A percentile compares a stretch with the other conserved stretches of the same genome.
Conservation (phyloP, 306 rosid genomes). For the Trifolium fragiferum region DNA sequence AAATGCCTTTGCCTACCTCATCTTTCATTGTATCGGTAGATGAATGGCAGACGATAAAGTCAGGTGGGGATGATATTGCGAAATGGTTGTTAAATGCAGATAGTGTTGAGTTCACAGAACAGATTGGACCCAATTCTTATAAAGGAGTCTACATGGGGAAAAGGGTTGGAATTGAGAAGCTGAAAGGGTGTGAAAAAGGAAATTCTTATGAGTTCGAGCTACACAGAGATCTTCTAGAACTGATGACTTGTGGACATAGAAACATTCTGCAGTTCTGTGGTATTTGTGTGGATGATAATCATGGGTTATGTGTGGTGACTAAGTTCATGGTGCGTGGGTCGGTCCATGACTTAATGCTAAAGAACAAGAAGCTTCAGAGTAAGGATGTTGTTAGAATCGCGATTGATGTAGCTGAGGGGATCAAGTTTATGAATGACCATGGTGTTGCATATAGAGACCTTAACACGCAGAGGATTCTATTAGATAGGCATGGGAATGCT, state of each 20-base stretch:
- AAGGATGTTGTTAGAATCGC: conserved; percentile 84
- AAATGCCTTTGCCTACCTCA: conserved; percentile 72
- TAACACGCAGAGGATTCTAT: conserved; percentile 75
- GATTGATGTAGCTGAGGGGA: conserved; percentile 84
- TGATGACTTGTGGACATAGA: conserved; percentile 90
- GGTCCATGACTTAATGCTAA: conserved; percentile 72
- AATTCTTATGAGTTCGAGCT: conserved; percentile 81
- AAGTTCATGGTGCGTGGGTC: conserved; percentile 93
- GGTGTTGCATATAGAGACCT: conserved; percentile 86
- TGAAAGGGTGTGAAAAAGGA: conserved; percentile 95
- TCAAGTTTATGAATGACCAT: conserved; percentile 89
- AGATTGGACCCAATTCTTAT: conserved; percentile 76
- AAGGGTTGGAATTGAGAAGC: conserved; percentile 88
- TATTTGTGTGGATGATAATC: conserved; percentile 83
- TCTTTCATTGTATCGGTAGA: conserved; percentile 72
- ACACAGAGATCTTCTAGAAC: conserved; percentile 74
- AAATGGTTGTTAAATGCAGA: conserved; percentile 90
- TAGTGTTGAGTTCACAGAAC: conserved; percentile 70
- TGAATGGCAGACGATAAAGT: conserved; percentile 90
- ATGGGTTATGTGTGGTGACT: conserved; percentile 85
- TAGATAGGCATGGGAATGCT: conserved; percentile 89
- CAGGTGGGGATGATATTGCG: conserved; percentile 66
- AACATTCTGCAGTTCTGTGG: conserved; percentile 81
- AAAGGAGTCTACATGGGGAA: conserved; percentile 89
- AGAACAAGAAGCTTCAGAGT: conserved; percentile 75